Percentiles rank a stretch among this genome's conserved stretches.
Evolutionary conservation across 2,329 filamentous ascomycete genomes (phyloP).

Genomic region (Sclerotinia borealis): DNA sequence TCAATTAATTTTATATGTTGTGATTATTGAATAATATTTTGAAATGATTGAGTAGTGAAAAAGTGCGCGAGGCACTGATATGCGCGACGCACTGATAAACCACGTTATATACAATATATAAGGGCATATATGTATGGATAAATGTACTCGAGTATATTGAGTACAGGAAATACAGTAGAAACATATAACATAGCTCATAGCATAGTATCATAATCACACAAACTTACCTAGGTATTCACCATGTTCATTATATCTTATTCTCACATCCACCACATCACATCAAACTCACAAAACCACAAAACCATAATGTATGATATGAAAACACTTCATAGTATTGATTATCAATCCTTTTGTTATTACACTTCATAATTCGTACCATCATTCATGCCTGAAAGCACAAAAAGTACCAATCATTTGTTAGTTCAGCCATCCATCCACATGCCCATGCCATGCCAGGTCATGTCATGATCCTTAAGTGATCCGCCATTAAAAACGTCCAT

Average conservation of each 20-base stretch:
- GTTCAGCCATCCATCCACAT: background rate
- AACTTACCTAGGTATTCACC: background rate
- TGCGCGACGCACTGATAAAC: too few relatives aligned
- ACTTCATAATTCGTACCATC: background rate
- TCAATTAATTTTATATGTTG: too few relatives aligned
- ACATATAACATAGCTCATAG: too few relatives aligned
- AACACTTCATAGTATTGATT: background rate
- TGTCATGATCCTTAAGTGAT: background rate
- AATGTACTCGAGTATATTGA: too few relatives aligned
- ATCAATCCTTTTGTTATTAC: background rate
- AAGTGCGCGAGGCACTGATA: too few relatives aligned
- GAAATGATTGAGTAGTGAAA: too few relatives aligned
- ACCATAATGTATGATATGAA: background rate
- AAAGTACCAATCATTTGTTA: background rate
- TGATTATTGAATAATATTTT: too few relatives aligned
- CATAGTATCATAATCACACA: too few relatives aligned
- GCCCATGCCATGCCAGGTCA: background rate
- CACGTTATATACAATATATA: too few relatives aligned
- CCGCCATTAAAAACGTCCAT: conserved; percentile 1
- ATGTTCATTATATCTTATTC: too few relatives aligned
- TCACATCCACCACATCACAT: background rate
- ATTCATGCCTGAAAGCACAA: background rate
- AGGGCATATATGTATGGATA: too few relatives aligned
- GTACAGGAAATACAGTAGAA: too few relatives aligned
- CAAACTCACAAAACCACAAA: background rate